Conservation (phyloP, 176 grass and related monocot species). For the Cenchrus purpureus region DNA sequence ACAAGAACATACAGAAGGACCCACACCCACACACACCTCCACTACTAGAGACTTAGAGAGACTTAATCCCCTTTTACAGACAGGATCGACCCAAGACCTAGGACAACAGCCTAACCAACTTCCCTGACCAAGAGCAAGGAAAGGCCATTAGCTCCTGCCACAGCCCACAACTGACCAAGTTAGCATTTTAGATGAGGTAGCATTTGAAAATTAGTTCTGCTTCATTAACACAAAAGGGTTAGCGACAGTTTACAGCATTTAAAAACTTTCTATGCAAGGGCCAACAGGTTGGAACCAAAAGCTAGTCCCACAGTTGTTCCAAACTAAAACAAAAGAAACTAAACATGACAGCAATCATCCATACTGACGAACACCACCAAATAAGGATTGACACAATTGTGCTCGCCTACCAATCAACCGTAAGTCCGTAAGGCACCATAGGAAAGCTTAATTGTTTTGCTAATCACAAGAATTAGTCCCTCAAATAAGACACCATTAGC, state of each 20-base stretch:
- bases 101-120: no score
- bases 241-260: background rate
- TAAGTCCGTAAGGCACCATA: background rate
- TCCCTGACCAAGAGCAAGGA: no score
- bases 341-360: background rate
- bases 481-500: background rate
- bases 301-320: background rate
- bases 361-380: background rate
- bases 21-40: no score
- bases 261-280: background rate
- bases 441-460: no score
- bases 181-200: background rate
- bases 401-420: background rate
- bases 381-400: background rate
- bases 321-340: conserved; percentile 4
- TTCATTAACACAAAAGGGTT: background rate
- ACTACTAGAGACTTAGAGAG: no score
- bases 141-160: no score
- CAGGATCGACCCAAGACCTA: no score
- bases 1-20: background rate
- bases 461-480: no score
- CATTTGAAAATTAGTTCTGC: background rate
- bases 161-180: background rate
- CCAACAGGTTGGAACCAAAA: background rate
- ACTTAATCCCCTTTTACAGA: no score